Conservation (phyloP, 257 asterid genomes). For the Salvia hispanica region DNA sequence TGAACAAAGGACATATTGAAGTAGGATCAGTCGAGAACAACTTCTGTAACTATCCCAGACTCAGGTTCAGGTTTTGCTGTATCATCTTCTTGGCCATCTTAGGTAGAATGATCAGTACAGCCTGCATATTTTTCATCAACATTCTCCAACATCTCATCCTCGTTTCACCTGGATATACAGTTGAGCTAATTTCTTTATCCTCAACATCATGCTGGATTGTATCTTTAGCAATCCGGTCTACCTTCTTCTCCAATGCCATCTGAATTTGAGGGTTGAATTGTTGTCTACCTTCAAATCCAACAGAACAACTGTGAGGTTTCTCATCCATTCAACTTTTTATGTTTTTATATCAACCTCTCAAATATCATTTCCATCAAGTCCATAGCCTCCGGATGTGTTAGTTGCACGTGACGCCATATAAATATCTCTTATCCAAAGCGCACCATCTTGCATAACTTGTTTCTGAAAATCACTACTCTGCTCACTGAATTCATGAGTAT, state of each 20-base stretch:
- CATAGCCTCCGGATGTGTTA: slow-evolving; percentile 48
- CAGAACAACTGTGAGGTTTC: slow-evolving; percentile 41
- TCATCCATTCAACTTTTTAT: slow-evolving; percentile 41
- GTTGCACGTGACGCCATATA: slow-evolving; percentile 36
- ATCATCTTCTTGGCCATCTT: slow-evolving; percentile 40
- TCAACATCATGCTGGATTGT: slow-evolving; percentile 41
- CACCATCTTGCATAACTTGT: slow-evolving; percentile 46
- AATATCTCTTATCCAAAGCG: slow-evolving; percentile 43
- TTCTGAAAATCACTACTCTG: slow-evolving; percentile 52
- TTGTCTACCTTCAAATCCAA: slow-evolving; percentile 48
- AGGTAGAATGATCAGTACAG: slow-evolving; percentile 42
- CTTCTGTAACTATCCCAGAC: slow-evolving; percentile 35
- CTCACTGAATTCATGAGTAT: slow-evolving; percentile 49
- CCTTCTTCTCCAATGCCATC: slow-evolving; percentile 47
- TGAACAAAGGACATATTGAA: slow-evolving; percentile 34
- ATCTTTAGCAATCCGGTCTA: slow-evolving; percentile 38
- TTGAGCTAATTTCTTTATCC: slow-evolving; percentile 41
- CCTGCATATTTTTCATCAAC: slow-evolving; percentile 50
- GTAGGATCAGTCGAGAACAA: slow-evolving; percentile 36
- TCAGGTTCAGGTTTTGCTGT: slow-evolving; percentile 41
- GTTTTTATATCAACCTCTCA: slow-evolving; percentile 42
- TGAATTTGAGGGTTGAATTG: slow-evolving; percentile 42
- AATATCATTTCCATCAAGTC: slow-evolving; percentile 46
- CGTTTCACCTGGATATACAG: slow-evolving; percentile 56
- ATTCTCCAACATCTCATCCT: slow-evolving; percentile 61